phyloP scores from a whole-genome alignment of 1,284 basidiomycete species.

The Violaceomyces palustris region DNA sequence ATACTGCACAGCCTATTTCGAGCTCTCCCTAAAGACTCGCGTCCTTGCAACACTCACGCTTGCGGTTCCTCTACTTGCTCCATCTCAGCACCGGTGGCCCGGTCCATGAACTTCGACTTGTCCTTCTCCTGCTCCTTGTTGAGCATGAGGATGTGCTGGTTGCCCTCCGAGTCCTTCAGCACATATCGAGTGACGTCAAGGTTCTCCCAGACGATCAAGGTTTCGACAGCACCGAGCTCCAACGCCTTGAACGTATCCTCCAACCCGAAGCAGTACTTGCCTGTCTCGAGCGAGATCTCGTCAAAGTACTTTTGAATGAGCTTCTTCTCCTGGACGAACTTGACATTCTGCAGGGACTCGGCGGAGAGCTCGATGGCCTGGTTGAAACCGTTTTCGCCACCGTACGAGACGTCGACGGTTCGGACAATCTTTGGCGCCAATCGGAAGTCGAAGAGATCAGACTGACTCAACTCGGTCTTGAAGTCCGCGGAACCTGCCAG shows the following conservation, averaged over 20 bases:
- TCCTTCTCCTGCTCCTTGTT: conserved; percentile 58
- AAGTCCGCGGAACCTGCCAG: conserved; percentile 97
- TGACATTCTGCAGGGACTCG: conserved; percentile 94
- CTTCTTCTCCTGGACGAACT: conserved; percentile 98
- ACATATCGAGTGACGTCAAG: conserved; percentile 46
- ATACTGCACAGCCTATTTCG: too few relatives aligned
- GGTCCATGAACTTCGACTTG: conserved; percentile 88
- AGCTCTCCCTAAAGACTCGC: too few relatives aligned
- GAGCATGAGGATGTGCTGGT: conserved; percentile 40
- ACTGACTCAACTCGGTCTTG: conserved; percentile 94
- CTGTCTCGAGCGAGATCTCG: conserved; percentile 96
- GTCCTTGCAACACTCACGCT: too few relatives aligned
- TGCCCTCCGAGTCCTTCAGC: conserved; percentile 45
- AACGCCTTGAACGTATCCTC: conserved; percentile 95
- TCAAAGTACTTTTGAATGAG: conserved; percentile 86
- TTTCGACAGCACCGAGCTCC: conserved; percentile 94
- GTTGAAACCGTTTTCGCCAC: conserved; percentile 98
- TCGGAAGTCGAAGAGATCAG: conserved; percentile 91
- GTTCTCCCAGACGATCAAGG: conserved; percentile 97
- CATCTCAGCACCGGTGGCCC: conserved; percentile 92
- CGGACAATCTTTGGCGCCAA: conserved; percentile 69
- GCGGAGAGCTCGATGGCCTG: conserved; percentile 95
- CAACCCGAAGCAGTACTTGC: conserved; percentile 96
- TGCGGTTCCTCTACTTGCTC: conserved; percentile 61
- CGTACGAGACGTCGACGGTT: conserved; percentile 87